These are phyloP conservation scores for Phytophthora meadii DNA, from an alignment of 352 stramenopile genomes.

Conservation along the genomic window DNA sequence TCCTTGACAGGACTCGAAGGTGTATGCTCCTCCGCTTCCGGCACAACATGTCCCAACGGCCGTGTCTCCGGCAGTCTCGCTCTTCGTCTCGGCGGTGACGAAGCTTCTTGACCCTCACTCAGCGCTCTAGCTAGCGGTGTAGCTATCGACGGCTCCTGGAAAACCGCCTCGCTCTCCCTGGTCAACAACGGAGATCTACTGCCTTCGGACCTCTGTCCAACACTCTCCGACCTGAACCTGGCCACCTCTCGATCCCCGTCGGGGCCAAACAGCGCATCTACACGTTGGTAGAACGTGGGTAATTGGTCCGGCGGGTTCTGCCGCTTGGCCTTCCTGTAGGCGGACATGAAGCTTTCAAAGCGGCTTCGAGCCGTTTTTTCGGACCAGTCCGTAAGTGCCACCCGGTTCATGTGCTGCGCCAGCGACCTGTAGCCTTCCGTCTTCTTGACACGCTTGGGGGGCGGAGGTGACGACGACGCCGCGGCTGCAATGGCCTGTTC, in stretches of 20 bases:
- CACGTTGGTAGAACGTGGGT: slow-evolving; percentile 8
- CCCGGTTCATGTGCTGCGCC: slow-evolving; percentile 57
- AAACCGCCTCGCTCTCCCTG: slow-evolving; percentile 2
- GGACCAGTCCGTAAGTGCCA: slow-evolving; percentile 46
- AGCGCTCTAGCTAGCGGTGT: neutral
- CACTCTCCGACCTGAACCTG: slow-evolving; percentile 20
- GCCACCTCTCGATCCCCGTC: neutral
- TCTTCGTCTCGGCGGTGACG: no score
- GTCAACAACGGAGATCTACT: neutral
- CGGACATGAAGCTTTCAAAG: slow-evolving; percentile 63
- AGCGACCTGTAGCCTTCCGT: slow-evolving; percentile 60
- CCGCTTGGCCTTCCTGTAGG: slow-evolving; percentile 46
- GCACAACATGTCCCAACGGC: neutral
- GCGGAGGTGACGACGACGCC: slow-evolving; percentile 1
- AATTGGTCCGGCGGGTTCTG: slow-evolving; percentile 11
- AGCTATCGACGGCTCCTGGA: neutral
- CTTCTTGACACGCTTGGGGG: slow-evolving; percentile 52
- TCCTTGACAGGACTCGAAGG: slow-evolving; percentile 15
- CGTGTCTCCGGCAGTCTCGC: no score
- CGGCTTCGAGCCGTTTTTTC: slow-evolving; percentile 60
- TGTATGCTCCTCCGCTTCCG: slow-evolving; percentile 4
- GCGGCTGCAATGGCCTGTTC: neutral
- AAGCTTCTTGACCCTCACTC: no score
- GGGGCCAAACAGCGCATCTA: slow-evolving; percentile 26
- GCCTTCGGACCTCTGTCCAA: slow-evolving; percentile 19